A percentile compares a stretch with the other conserved stretches of the same genome.
These are phyloP conservation scores for Sorghum bicolor DNA, from an alignment of 176 grass and related monocot genomes.

Conservation along the genomic window Sorghum_bicolor_NCBIv3 NC_012878.2:50010001-50010500, in stretches of 20 bases:
- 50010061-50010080: not conserved
- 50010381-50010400: too few species aligned
- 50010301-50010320: not conserved
- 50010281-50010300: slow-evolving; percentile 22
- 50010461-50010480: too few species aligned
- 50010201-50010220: not conserved
- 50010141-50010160: not conserved
- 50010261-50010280: not conserved
- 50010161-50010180: not conserved
- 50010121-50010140: not conserved
- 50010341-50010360: too few species aligned
- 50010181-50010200: not conserved
- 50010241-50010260: not conserved
- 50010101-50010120: slow-evolving; percentile 1
- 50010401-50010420: too few species aligned
- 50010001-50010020: not conserved
- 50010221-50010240: not conserved
- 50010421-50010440: too few species aligned
- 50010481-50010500: too few species aligned
- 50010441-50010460: too few species aligned
- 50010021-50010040: not conserved
- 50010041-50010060: not conserved
- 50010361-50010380: too few species aligned
- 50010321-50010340: too few species aligned
- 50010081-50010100: not conserved